Base-by-base conservation (phyloP, 495 filamentous ascomycete species). In the Xanthoparmelia taractica region DNA sequence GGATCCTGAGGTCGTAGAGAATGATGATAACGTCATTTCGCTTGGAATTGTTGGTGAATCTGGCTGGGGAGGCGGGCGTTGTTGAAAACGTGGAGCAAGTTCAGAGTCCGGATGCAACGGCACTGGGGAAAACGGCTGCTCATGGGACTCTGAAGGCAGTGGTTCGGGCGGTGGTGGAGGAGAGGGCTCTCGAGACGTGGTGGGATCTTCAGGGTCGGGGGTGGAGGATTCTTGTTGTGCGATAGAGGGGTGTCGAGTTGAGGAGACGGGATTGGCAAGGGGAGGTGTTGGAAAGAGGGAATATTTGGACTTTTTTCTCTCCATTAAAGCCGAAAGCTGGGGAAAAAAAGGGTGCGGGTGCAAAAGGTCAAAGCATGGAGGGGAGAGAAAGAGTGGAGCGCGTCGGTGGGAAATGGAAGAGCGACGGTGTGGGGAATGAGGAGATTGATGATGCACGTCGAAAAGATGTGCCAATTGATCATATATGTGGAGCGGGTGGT, bases 1-100 rank as follows among this genome's bases (percentile, higher is more conserved):
- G 20, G 56, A 59, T 23, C 36, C 59, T 27, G 66, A 68, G 36
- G 62, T 38, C 34, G 66, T 66, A 37, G 68, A 64, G 17, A 60
- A 56, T 33, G 58, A 57, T 7, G 63, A 65, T 25, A n/a, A 10
- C 18, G 34, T 58, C 36, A 58, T 58, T 37, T 27, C 56, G 56
- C 25, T 58, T 58, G 36, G 56, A 33, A 17, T 20, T 33, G 13
- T 20, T 54, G 50, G 50, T 27, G 29, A 54, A 5, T 33, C 50
- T n/a, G 50, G 29, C 50, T 62, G 50, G 31, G 27, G 29, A 17
- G 52, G 18, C 37, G 25, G 50, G 8, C 25, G 27, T 55, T 37
- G 50, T 57, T 63, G 50, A 41, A 38, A 31, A 43, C 20, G 50
- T 31, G 37, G 38, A 41, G 60, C 50, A 55, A 36, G 13, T 31